A percentile compares a stretch with the other conserved stretches of the same genome.
Conservation (phyloP, 495 filamentous ascomycete species). For the Penicillium manginii region DNA sequence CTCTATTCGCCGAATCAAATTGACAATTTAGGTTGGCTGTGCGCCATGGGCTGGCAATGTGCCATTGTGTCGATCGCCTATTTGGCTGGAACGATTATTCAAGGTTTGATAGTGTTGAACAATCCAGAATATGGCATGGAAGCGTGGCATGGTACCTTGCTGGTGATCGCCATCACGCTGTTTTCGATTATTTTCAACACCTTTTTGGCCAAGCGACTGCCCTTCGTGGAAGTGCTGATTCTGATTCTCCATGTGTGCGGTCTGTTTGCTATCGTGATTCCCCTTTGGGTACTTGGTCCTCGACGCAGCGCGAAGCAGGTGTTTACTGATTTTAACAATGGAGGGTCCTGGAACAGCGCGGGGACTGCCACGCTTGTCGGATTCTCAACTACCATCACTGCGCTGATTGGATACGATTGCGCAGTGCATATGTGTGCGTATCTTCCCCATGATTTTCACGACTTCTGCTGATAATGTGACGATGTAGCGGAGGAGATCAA, state of each 20-base stretch:
- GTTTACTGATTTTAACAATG: constrained; percentile 48
- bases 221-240: constrained; percentile 41
- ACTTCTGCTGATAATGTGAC: constrained; percentile 10
- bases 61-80: constrained; percentile 30
- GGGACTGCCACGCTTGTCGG: neutral
- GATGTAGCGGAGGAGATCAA: constrained; percentile 45
- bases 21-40: constrained; percentile 43
- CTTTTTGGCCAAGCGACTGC: constrained; percentile 38
- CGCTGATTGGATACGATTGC: constrained; percentile 28
- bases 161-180: constrained; percentile 45
- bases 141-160: constrained; percentile 45
- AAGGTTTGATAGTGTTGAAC: constrained; percentile 40
- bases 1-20: neutral
- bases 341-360: constrained; percentile 46
- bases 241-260: constrained; percentile 45
- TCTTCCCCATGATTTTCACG: neutral
- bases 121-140: constrained; percentile 34
- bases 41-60: constrained; percentile 47
- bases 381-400: constrained; percentile 26
- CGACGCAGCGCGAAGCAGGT: constrained; percentile 39
- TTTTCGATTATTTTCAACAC: constrained; percentile 46
- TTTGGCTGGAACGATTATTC: constrained; percentile 42
- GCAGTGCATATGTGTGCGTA: constrained; percentile 28
- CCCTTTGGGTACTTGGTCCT: constrained; percentile 50
- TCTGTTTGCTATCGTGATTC: constrained; percentile 41